Conservation (phyloP, 306 rosid genomes). For the Castanospermum australe region DNA sequence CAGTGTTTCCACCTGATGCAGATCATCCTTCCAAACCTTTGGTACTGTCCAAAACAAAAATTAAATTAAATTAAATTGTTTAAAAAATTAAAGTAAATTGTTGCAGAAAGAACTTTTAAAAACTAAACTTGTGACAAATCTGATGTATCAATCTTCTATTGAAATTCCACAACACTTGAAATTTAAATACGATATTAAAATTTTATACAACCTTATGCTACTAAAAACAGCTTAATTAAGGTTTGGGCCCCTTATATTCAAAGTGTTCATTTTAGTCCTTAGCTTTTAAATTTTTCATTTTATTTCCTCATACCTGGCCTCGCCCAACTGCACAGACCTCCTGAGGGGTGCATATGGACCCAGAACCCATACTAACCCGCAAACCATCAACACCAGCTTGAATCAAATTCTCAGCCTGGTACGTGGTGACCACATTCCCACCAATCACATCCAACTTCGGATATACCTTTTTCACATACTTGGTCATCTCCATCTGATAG, state of each 20-base stretch:
- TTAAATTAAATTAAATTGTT: too few relatives aligned
- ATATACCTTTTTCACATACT: slow-evolving; percentile 59
- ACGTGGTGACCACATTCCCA: slow-evolving; percentile 89
- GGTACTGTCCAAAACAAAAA: too few relatives aligned
- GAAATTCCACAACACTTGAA: slow-evolving; percentile 4
- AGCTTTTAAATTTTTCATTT: too few relatives aligned
- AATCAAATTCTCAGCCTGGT: slow-evolving; percentile 86
- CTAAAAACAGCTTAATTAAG: too few relatives aligned
- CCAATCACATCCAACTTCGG: slow-evolving; percentile 84
- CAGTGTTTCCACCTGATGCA: too few relatives aligned
- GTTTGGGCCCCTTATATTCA: too few relatives aligned
- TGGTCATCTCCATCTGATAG: slow-evolving; percentile 88
- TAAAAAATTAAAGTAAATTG: too few relatives aligned
- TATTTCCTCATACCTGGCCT: slow-evolving; percentile 89
- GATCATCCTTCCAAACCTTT: too few relatives aligned
- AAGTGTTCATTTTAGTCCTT: too few relatives aligned
- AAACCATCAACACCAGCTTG: slow-evolving; percentile 91
- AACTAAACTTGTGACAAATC: too few relatives aligned
- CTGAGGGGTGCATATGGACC: slow-evolving; percentile 94
- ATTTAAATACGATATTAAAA: neutral
- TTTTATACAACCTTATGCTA: neutral
- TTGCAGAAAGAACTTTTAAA: too few relatives aligned
- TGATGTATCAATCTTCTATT: too few relatives aligned
- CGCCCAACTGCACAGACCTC: slow-evolving; percentile 97
- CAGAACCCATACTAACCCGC: slow-evolving; percentile 97